Base-by-base conservation (phyloP, 345 rosid genomes). In the Euphorbia lathyris region DNA sequence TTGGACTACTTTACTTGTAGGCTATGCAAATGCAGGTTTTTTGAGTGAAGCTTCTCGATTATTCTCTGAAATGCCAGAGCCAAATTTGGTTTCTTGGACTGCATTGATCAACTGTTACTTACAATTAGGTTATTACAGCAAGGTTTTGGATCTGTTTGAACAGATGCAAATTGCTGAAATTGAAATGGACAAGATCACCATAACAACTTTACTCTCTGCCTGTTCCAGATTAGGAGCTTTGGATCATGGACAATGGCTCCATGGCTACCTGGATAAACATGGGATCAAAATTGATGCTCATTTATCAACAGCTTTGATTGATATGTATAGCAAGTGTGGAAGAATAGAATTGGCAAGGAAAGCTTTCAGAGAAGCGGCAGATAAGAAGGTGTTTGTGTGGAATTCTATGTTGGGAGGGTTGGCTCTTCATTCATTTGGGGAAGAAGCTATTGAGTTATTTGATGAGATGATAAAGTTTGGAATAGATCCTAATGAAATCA, bases 231-330 rank as follows among this genome's bases (percentile, higher is more conserved):
- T 65, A 58, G 78, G 78, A 40, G 66, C 74, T 34, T 69, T 75
- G 65, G 78, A 75, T 45, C 78, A 75, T 58, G 78, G 78, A 52
- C 58, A 63, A 29, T 69, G 74, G 78, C 65, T 75, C 30, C 74
- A 69, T 23, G 25, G 22, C 12, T 63, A 75, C 47, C 17, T 75
- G 0, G 55, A 69, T 17, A 75, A 69, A 47, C 25, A 27, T 5
- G 40, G 61, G 50, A 68, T 69, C 13, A 48, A 52, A 64, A 65
- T 64, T 47, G 77, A 74, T 53, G 62, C 72, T 30, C 68, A 52
- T 67, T 29, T 74, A 12, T 68, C 72, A 13, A 52, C 77, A 17
- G 77, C 72, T 26, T 52, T 74, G 72, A 74, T 74, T 42, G 77
- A 74, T 52, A 68, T 74, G 77, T 74, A 74, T 50, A 68, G 72